phyloP scores from a whole-genome alignment of 768 basidiomycete species.

The Boletales sp. region DNA sequence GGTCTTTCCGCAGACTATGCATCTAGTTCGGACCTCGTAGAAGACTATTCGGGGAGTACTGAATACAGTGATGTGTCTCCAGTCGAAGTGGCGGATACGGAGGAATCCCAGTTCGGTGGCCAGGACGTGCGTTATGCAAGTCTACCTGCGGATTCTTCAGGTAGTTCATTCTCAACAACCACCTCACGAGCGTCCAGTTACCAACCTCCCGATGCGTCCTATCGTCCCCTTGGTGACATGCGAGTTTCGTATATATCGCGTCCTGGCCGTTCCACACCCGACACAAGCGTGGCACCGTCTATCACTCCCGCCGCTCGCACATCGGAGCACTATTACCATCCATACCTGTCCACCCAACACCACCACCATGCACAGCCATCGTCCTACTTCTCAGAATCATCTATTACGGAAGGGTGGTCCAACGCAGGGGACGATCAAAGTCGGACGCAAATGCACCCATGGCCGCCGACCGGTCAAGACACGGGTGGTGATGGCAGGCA shows the following conservation, averaged over 20 bases:
- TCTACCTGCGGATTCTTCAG: conserved; percentile 18
- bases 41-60: conserved; percentile 24
- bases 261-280: conserved; percentile 25
- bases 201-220: conserved; percentile 23
- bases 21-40: conserved; percentile 30
- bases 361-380: conserved; percentile 21
- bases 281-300: conserved; percentile 16
- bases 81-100: conserved; percentile 29
- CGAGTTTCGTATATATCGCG: conserved; percentile 26
- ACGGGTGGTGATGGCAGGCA: conserved; percentile 23
- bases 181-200: conserved; percentile 20
- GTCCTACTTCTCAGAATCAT: conserved; percentile 23
- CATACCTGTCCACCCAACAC: conserved; percentile 23
- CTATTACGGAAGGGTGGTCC: conserved; percentile 20
- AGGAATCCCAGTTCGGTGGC: conserved; percentile 14
- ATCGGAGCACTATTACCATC: conserved; percentile 28
- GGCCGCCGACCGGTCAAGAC: conserved; percentile 26
- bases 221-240: conserved; percentile 25
- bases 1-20: conserved; percentile 30
- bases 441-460: conserved; percentile 19
- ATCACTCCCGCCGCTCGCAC: conserved; percentile 23
- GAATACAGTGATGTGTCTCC: conserved; percentile 40
- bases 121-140: conserved; percentile 23
- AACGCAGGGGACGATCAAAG: conserved; percentile 20
- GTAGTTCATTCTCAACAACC: conserved; percentile 9